Conservation (phyloP, 2,329 filamentous ascomycete genomes). For the Juglanconis sp. region DNA sequence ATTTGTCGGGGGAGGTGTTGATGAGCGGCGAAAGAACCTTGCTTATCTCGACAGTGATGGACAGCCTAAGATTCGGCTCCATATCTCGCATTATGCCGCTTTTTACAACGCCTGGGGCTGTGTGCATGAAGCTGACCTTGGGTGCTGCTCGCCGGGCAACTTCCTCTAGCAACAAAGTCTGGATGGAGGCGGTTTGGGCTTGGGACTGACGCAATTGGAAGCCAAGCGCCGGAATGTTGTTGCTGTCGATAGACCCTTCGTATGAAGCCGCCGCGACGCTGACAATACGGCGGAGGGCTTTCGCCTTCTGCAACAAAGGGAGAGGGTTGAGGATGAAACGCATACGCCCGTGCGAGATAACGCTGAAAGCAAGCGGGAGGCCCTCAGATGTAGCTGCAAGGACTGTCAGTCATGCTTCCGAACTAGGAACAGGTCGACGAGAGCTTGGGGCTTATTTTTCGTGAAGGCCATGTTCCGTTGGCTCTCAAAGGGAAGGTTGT, state of each 20-base stretch:
- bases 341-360: conserved; percentile 32
- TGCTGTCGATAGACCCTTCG: conserved; percentile 4
- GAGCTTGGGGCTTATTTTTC: background rate
- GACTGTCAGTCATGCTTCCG: background rate
- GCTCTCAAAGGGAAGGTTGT: conserved; percentile 47
- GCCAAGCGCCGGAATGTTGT: conserved; percentile 13
- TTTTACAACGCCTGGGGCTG: conserved; percentile 20
- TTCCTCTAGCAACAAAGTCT: conserved; percentile 17
- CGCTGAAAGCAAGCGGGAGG: background rate
- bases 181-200: conserved; percentile 17
- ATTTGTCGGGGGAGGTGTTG: conserved; percentile 23
- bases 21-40: conserved; percentile 12
- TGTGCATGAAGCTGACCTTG: conserved; percentile 20
- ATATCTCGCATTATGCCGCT: conserved; percentile 20
- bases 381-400: conserved; percentile 4
- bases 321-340: conserved; percentile 36
- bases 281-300: conserved; percentile 24
- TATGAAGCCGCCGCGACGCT: conserved; percentile 10
- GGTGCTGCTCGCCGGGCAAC: conserved; percentile 18
- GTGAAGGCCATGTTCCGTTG: conserved; percentile 31
- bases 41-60: conserved; percentile 6
- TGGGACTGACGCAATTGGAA: conserved; percentile 14
- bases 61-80: background rate
- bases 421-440: background rate
- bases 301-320: conserved; percentile 28